Conservation (phyloP, 306 rosid genomes). For the Lablab purpureus region DNA sequence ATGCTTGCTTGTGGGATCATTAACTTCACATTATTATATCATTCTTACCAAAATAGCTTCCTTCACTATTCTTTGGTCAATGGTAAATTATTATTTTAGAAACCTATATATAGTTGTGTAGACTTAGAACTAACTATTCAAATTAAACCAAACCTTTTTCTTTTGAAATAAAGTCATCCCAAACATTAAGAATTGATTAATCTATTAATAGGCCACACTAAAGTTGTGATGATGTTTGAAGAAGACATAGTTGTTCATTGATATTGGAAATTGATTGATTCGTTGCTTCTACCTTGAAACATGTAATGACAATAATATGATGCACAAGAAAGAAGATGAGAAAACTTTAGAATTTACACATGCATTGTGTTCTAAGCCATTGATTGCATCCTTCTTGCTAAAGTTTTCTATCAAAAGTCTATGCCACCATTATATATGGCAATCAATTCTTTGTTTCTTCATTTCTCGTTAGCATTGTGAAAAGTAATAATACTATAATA, state of each 20-base stretch:
- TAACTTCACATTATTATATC: background rate
- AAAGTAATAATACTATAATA: slow-evolving; percentile 9
- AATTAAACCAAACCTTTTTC: background rate
- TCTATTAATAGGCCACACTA: background rate
- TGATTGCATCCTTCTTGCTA: slow-evolving; percentile 11
- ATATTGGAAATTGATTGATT: background rate
- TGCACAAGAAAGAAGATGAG: background rate
- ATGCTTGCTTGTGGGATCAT: background rate
- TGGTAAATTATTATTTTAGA: slow-evolving; percentile 4
- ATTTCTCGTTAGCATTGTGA: background rate
- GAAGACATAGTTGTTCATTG: background rate
- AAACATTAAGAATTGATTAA: background rate
- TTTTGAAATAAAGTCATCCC: slow-evolving; percentile 19
- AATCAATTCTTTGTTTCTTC: background rate
- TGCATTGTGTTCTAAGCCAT: slow-evolving; percentile 36
- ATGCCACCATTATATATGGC: slow-evolving; percentile 3
- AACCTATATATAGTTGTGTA: background rate
- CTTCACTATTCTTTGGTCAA: background rate
- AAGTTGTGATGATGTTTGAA: background rate
- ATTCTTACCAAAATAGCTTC: background rate
- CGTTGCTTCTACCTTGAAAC: slow-evolving; percentile 16
- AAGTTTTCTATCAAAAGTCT: slow-evolving; percentile 11
- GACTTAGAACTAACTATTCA: background rate
- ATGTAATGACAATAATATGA: background rate
- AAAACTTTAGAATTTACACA: background rate